phyloP scores from a whole-genome alignment of 805 yeast genomes.

The Metschnikowia aberdeeniae region DNA sequence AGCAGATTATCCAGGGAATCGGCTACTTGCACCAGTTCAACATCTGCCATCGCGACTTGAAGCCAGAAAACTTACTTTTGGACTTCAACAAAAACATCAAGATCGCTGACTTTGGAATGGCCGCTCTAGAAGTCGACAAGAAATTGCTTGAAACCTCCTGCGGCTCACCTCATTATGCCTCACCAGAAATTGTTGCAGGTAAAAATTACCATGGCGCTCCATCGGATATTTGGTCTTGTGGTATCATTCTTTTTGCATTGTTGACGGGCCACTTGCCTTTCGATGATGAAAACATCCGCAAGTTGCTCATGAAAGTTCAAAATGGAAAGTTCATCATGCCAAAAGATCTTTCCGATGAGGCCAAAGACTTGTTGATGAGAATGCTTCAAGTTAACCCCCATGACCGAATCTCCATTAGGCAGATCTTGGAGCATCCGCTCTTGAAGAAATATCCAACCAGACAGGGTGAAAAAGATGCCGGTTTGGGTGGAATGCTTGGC shows the following conservation, averaged over 20 bases:
- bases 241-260: constrained; percentile 88
- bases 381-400: constrained; percentile 84
- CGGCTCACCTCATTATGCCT: constrained; percentile 98
- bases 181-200: constrained; percentile 97
- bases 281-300: constrained; percentile 92
- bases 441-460: constrained; percentile 64
- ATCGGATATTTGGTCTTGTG: constrained; percentile 97
- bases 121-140: constrained; percentile 84
- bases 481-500: background rate
- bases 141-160: constrained; percentile 88
- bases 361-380: constrained; percentile 74
- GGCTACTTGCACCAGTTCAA: constrained; percentile 81
- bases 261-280: constrained; percentile 94
- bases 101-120: constrained; percentile 99
- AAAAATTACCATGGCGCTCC: constrained; percentile 94
- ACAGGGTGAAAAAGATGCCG: constrained; percentile 1
- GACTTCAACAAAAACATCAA: constrained; percentile 87
- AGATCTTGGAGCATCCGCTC: constrained; percentile 77
- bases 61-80: constrained; percentile 73
- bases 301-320: constrained; percentile 83
- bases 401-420: constrained; percentile 72
- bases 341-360: constrained; percentile 70
- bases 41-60: constrained; percentile 83
- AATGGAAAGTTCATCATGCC: constrained; percentile 86
- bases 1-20: constrained; percentile 80